Evolutionary conservation across 768 basidiomycete species (phyloP).

Genomic region (Xerocomus spinulosus): DNA sequence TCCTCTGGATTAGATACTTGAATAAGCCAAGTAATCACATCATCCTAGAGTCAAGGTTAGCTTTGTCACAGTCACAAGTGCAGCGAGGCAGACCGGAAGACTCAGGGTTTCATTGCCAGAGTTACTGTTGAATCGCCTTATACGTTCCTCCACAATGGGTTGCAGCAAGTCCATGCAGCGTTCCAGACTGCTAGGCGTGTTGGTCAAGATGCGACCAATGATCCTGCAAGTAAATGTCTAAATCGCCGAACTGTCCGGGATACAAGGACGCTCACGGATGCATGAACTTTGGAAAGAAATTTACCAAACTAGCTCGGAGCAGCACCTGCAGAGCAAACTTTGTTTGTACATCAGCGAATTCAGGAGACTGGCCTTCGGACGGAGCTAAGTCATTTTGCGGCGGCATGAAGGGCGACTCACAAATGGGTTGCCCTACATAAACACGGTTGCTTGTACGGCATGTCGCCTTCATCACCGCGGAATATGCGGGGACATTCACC

Average conservation of each 20-base stretch:
- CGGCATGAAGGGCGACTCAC: constrained; percentile 22
- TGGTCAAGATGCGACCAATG: constrained; percentile 31
- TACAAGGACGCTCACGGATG: constrained; percentile 29
- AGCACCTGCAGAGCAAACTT: constrained; percentile 34
- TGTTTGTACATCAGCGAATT: constrained; percentile 32
- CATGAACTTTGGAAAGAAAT: constrained; percentile 31
- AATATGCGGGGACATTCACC: constrained; percentile 25
- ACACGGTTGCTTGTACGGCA: constrained; percentile 39
- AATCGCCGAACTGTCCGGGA: constrained; percentile 9
- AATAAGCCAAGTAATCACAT: constrained; percentile 41
- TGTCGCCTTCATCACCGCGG: constrained; percentile 29
- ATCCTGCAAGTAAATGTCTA: constrained; percentile 21
- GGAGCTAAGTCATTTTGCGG: constrained; percentile 7
- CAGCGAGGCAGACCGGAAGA: constrained; percentile 30
- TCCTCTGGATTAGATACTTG: constrained; percentile 26
- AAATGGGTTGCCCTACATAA: constrained; percentile 37
- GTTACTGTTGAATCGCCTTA: constrained; percentile 25
- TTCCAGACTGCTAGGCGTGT: constrained; percentile 29
- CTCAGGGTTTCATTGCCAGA: constrained; percentile 15
- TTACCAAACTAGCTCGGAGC: constrained; percentile 29
- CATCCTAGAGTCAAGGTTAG: constrained; percentile 28
- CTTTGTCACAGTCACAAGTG: constrained; percentile 1
- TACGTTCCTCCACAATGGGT: constrained; percentile 33
- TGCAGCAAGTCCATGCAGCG: constrained; percentile 28
- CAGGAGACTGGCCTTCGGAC: constrained; percentile 32